These are phyloP conservation scores for Rhododendron griersonianum DNA, from an alignment of 148 eudicot genomes.

Conservation along the genomic window DNA sequence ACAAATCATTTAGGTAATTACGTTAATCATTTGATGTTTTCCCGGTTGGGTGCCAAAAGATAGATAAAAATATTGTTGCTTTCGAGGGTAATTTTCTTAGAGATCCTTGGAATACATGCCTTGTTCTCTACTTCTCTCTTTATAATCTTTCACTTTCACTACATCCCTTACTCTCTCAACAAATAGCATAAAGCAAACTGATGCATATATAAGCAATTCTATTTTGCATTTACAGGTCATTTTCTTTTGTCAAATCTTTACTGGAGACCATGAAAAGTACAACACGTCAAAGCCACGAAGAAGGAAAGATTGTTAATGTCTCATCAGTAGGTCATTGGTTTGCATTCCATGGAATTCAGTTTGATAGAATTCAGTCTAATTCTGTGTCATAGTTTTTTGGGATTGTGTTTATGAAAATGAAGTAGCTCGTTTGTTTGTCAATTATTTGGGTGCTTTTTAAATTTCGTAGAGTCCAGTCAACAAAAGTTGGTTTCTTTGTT, in stretches of 20 bases:
- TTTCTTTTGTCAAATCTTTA: constrained; percentile 78
- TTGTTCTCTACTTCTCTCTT: not conserved
- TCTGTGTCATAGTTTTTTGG: too few relatives aligned
- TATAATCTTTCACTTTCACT: not conserved
- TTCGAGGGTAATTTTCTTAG: too few relatives aligned
- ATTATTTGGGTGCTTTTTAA: too few relatives aligned
- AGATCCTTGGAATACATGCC: not conserved
- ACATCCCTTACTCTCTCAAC: not conserved
- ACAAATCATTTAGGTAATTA: too few relatives aligned
- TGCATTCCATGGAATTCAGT: constrained; percentile 56
- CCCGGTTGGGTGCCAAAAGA: too few relatives aligned
- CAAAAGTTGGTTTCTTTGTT: too few relatives aligned
- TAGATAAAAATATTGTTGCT: too few relatives aligned
- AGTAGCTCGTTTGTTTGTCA: too few relatives aligned
- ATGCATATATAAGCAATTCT: not conserved
- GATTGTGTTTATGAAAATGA: too few relatives aligned
- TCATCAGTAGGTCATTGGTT: constrained; percentile 59
- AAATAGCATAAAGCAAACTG: not conserved
- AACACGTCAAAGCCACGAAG: constrained; percentile 46
- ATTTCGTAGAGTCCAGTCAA: too few relatives aligned
- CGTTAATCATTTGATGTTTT: too few relatives aligned
- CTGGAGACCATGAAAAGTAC: constrained; percentile 76
- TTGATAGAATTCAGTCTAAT: constrained; percentile 35
- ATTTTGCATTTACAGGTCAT: constrained; percentile 41
- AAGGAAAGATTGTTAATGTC: constrained; percentile 82